Evolutionary conservation across 306 rosid species (phyloP).

Genomic region (Castanopsis chinensis): DNA sequence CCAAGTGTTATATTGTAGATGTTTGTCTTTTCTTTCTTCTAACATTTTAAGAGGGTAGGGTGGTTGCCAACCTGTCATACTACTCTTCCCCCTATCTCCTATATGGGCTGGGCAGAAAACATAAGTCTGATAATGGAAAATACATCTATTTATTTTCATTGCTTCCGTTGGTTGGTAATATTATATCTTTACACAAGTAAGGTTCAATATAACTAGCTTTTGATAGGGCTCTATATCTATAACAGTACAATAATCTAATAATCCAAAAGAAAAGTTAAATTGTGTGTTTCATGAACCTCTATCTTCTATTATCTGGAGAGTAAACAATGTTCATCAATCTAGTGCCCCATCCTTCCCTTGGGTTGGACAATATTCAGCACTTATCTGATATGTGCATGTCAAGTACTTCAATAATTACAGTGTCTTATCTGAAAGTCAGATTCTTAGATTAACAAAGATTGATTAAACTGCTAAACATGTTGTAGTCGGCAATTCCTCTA

Average conservation of each 20-base stretch:
- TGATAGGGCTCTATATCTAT: neutral
- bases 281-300: neutral
- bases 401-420: no score
- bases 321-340: no score
- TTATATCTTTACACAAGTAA: neutral
- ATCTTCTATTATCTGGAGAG: no score
- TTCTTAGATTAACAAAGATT: neutral
- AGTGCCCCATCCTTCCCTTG: no score
- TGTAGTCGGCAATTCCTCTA: no score
- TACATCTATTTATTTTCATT: conserved; percentile 7
- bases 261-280: no score
- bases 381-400: no score
- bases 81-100: conserved; percentile 16
- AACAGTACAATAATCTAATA: no score
- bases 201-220: neutral
- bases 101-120: conserved; percentile 39
- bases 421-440: no score
- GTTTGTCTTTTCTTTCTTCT: conserved; percentile 16
- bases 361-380: no score
- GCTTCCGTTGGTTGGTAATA: neutral
- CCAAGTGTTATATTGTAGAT: conserved; percentile 20
- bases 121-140: conserved; percentile 16
- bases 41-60: conserved; percentile 13
- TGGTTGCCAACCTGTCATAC: conserved; percentile 12
- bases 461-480: neutral